Conservation (phyloP, 495 filamentous ascomycete species). For the Penicillium cinerascens region DNA sequence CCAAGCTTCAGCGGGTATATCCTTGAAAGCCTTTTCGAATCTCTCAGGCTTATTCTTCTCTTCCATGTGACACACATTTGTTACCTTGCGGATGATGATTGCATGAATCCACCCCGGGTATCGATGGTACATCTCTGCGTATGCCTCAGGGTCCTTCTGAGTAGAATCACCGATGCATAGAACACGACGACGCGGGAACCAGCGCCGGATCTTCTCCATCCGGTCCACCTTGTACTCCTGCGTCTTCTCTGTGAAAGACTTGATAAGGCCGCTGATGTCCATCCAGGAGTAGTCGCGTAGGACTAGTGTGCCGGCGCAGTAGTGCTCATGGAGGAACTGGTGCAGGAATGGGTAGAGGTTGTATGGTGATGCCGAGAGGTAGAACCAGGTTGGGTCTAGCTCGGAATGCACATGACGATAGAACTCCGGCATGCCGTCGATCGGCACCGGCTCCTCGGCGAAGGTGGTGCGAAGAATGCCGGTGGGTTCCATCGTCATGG, state of each 20-base stretch:
- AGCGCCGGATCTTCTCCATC: constrained; percentile 69
- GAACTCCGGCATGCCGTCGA: constrained; percentile 78
- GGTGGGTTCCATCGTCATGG: constrained; percentile 70
- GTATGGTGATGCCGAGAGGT: constrained; percentile 91
- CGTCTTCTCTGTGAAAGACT: constrained; percentile 74
- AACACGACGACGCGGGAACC: constrained; percentile 75
- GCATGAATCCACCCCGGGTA: constrained; percentile 71
- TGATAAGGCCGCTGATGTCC: constrained; percentile 74
- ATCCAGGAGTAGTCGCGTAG: constrained; percentile 86
- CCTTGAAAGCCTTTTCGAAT: constrained; percentile 81
- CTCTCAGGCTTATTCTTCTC: constrained; percentile 68
- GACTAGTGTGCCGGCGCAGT: constrained; percentile 72
- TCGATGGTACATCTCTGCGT: constrained; percentile 65
- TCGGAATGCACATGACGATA: constrained; percentile 61
- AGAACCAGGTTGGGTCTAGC: constrained; percentile 76
- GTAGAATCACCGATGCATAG: constrained; percentile 88
- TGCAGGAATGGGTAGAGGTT: constrained; percentile 90
- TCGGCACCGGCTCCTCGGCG: constrained; percentile 63
- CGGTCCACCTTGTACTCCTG: constrained; percentile 83
- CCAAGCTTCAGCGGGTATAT: constrained; percentile 68
- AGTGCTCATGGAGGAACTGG: constrained; percentile 62
- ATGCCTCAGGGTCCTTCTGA: constrained; percentile 87
- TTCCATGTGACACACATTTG: constrained; percentile 66
- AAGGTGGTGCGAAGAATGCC: constrained; percentile 85
- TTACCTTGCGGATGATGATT: constrained; percentile 82